Percentiles rank a stretch among this genome's conserved stretches.
Evolutionary conservation across 768 basidiomycete genomes (phyloP).

Genomic region (Lentinula sp.): DNA sequence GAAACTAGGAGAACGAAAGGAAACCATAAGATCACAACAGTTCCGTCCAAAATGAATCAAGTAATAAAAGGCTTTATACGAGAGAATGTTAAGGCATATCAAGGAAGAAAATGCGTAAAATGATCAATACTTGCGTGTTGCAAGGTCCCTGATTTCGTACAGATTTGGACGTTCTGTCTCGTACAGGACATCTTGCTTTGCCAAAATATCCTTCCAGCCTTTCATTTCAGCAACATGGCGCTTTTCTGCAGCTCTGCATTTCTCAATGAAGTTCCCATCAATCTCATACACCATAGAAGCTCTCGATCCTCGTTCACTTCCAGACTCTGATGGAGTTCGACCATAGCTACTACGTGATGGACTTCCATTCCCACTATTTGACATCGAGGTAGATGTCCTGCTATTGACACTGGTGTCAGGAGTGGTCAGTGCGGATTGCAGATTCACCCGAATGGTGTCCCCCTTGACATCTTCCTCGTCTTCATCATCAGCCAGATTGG

Average conservation of each 20-base stretch:
- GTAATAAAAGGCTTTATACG: constrained; percentile 17
- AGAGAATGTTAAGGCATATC: constrained; percentile 8
- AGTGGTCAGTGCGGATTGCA: constrained; percentile 23
- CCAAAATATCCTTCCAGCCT: constrained; percentile 55
- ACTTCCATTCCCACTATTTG: constrained; percentile 35
- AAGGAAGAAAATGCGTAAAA: constrained; percentile 9
- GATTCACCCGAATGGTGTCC: constrained; percentile 71
- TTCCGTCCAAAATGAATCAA: constrained; percentile 13
- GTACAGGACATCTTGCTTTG: constrained; percentile 29
- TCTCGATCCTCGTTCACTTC: constrained; percentile 74
- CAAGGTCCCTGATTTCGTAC: constrained; percentile 79
- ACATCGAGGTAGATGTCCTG: constrained; percentile 18
- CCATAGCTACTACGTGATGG: constrained; percentile 53
- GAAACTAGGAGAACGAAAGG: constrained; percentile 7
- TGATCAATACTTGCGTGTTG: constrained; percentile 73
- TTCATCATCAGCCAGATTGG: constrained; percentile 87
- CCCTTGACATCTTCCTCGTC: constrained; percentile 68
- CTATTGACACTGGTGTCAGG: constrained; percentile 21
- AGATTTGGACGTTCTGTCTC: constrained; percentile 60
- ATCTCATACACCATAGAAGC: constrained; percentile 76
- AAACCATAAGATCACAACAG: constrained; percentile 18
- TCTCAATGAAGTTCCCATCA: constrained; percentile 66
- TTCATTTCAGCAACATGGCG: constrained; percentile 81
- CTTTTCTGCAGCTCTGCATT: constrained; percentile 72
- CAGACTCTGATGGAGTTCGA: constrained; percentile 67